Evolutionary conservation across 2,329 filamentous ascomycete genomes (phyloP).

Genomic region (Neofusicoccum cordaticola): DNA sequence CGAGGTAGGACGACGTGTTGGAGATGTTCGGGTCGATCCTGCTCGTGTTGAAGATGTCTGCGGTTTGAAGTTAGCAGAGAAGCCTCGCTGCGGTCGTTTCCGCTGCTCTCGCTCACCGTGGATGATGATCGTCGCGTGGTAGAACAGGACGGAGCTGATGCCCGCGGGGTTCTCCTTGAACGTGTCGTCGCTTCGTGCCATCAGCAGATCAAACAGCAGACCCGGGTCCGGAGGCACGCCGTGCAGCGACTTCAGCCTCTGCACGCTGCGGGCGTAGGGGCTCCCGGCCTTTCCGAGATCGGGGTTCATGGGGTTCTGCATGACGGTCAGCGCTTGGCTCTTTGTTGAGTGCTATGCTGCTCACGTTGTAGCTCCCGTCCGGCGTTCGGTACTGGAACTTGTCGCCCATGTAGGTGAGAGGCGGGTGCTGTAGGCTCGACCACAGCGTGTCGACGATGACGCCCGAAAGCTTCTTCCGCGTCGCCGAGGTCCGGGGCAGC

Average conservation of each 20-base stretch:
- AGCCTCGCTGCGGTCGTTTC: too few species aligned
- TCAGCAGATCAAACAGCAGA: conserved; percentile 19
- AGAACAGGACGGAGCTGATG: conserved; percentile 49
- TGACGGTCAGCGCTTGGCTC: conserved; percentile 54
- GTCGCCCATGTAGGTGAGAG: conserved; percentile 43
- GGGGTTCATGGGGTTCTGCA: conserved; percentile 45
- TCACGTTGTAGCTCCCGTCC: conserved; percentile 71
- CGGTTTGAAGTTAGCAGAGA: not conserved
- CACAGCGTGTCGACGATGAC: conserved; percentile 5
- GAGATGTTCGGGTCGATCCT: conserved; percentile 32
- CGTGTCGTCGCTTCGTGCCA: conserved; percentile 22
- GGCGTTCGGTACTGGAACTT: conserved; percentile 65
- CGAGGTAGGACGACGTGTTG: conserved; percentile 48
- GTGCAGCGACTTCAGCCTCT: not conserved
- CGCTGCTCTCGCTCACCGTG: conserved; percentile 37
- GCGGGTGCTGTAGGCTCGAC: conserved; percentile 6
- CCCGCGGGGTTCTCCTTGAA: conserved; percentile 41
- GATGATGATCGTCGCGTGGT: conserved; percentile 52
- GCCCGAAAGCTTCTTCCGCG: not conserved
- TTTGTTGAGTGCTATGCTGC: conserved; percentile 34
- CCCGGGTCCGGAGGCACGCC: not conserved
- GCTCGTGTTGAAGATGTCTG: conserved; percentile 45
- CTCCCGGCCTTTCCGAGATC: conserved; percentile 54
- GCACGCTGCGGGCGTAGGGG: conserved; percentile 46
- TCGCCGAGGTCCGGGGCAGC: not conserved